Base-by-base conservation (phyloP, 2,329 filamentous ascomycete species). In the Elsinoe necatrix region DNA sequence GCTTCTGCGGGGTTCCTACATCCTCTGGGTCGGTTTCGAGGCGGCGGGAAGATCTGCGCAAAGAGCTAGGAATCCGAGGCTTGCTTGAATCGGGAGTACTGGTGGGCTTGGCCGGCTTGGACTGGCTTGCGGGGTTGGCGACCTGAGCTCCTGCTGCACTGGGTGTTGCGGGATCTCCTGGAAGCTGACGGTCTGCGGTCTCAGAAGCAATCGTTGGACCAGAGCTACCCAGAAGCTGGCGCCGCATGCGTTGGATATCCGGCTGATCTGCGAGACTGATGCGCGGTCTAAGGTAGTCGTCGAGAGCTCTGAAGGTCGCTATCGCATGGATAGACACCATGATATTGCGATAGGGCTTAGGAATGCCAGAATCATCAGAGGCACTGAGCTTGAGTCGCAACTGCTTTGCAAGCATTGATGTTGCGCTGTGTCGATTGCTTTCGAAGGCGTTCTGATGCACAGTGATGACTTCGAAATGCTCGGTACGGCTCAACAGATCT, bases 291-390 rank as follows among this genome's bases (percentile, higher is more conserved):
- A 98, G 78, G 69, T 97, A 98, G 68, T 98, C 93, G 67, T 97
- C 93, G 21, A 98, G 75, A 0, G 92, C 88, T 70, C 96, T 97
- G 76, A 98, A 97, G 0, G 91, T 97, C 1, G 93, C 92, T 66
- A 98, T 97, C 14, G 93, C 93, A 69, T 98, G 93, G 57, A 98
- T 98, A 0, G 90, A 95, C 0, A 98, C 93, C 86, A 96, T 96
- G 61, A 98, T 95, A 63, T 92, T 95, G 20, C 88, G 82, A 68
- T 95, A 97, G 0, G 86, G 79, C 34, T 84, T 80, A 16, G 93
- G 93, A 59, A 98, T 93, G 50, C 93, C 88, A 0, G 90, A 92
- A 47, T 91, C 86, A 1, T 95, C 91, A 63, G 95, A 91, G 1
- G 93, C 92, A 35, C 91, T 81, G 31, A 98, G 78, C 64, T 89